These are phyloP conservation scores for Crithidia mellificae DNA, from an alignment of 208 protist genomes.

Conservation along the genomic window DNA sequence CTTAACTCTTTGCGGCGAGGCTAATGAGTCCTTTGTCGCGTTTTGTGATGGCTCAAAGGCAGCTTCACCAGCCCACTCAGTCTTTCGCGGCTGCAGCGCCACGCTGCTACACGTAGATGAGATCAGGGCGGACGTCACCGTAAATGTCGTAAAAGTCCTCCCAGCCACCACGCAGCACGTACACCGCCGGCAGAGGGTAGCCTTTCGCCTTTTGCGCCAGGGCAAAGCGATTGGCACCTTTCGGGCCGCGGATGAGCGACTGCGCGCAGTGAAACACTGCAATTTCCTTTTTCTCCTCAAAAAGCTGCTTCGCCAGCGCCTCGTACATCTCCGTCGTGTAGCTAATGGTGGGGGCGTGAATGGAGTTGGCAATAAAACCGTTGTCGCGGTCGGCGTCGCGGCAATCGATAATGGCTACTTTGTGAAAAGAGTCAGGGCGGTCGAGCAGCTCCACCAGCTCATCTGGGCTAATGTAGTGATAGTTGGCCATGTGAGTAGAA, in stretches of 20 bases:
- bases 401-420: slow-evolving; percentile 69
- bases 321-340: slow-evolving; percentile 38
- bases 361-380: slow-evolving; percentile 63
- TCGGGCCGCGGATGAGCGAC: slow-evolving; percentile 74
- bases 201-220: slow-evolving; percentile 39
- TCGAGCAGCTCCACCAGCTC: slow-evolving; percentile 70
- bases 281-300: slow-evolving; percentile 32
- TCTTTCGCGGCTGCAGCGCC: neutral
- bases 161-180: slow-evolving; percentile 71
- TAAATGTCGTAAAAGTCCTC: slow-evolving; percentile 64
- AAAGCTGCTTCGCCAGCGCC: slow-evolving; percentile 41
- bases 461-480: slow-evolving; percentile 55
- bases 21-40: too few species aligned
- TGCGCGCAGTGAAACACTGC: slow-evolving; percentile 81
- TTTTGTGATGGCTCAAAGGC: neutral
- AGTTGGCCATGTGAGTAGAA: slow-evolving; percentile 59
- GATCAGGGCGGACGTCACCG: slow-evolving; percentile 43
- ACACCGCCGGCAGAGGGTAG: slow-evolving; percentile 46
- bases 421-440: slow-evolving; percentile 22
- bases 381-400: slow-evolving; percentile 63
- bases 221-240: slow-evolving; percentile 57
- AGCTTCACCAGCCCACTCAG: neutral
- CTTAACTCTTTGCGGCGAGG: too few species aligned
- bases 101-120: slow-evolving; percentile 45
- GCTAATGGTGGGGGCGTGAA: slow-evolving; percentile 47